Evolutionary conservation across 163 green algal genomes (phyloP).

Genomic region (Prototheca cutis): DNA sequence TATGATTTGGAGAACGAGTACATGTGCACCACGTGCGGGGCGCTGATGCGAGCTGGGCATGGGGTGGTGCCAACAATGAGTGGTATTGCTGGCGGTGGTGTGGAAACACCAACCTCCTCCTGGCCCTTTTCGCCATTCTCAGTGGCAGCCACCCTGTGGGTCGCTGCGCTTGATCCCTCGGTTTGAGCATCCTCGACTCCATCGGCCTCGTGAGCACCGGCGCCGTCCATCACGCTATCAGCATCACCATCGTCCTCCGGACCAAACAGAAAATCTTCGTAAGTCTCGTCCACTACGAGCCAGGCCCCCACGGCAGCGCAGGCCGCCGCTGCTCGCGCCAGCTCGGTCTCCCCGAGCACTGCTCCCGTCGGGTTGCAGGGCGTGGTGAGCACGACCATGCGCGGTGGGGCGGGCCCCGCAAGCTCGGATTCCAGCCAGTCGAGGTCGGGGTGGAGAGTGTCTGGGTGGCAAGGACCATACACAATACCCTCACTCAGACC

Average conservation of each 20-base stretch:
- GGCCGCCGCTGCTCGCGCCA: conserved; percentile 43
- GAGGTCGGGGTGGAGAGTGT: conserved; percentile 62
- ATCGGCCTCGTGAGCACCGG: background rate
- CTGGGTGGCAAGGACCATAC: conserved; percentile 36
- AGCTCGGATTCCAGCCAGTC: conserved; percentile 63
- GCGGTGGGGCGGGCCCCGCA: background rate
- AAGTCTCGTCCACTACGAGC: conserved; percentile 72
- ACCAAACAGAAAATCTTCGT: conserved; percentile 72
- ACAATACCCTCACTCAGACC: conserved; percentile 30
- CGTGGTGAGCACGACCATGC: conserved; percentile 71
- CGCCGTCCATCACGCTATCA: background rate
- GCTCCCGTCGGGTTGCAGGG: conserved; percentile 79
- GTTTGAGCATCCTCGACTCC: background rate
- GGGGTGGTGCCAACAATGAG: too few relatives aligned
- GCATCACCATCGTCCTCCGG: conserved; percentile 2
- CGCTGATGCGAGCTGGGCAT: too few relatives aligned
- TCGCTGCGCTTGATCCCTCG: too few relatives aligned
- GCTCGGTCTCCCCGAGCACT: conserved; percentile 46
- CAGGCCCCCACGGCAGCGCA: conserved; percentile 39
- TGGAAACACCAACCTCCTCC: too few relatives aligned
- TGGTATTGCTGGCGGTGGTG: too few relatives aligned
- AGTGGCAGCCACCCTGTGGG: too few relatives aligned
- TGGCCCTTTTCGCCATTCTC: too few relatives aligned
- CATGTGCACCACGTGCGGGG: conserved; percentile 73
- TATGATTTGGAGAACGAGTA: conserved; percentile 90